phyloP scores from a whole-genome alignment of 169 alveolate species.

The Plasmodium gaboni region DNA sequence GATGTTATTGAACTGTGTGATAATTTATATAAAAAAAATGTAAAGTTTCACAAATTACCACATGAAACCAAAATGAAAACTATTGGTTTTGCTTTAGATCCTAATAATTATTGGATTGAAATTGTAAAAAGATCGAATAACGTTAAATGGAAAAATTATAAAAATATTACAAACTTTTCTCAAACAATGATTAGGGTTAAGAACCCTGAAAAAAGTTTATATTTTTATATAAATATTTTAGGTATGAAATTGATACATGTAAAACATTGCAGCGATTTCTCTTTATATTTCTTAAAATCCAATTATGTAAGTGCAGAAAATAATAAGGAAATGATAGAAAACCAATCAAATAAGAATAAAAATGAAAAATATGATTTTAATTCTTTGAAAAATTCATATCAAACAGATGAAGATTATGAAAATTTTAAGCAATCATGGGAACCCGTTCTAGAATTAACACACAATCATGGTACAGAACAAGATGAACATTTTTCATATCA shows the following conservation, averaged over 20 bases:
- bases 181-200: slow-evolving; percentile 86
- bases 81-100: slow-evolving; percentile 86
- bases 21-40: slow-evolving; percentile 74
- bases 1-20: slow-evolving; percentile 71
- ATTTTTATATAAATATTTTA: slow-evolving; percentile 77
- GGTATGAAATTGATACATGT: slow-evolving; percentile 80
- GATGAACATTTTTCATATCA: slow-evolving; percentile 78
- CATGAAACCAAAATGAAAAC: slow-evolving; percentile 85
- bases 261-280: slow-evolving; percentile 45
- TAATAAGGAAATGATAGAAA: not conserved
- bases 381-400: slow-evolving; percentile 24
- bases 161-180: slow-evolving; percentile 77
- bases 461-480: slow-evolving; percentile 85
- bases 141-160: slow-evolving; percentile 59
- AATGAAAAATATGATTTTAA: slow-evolving; percentile 20
- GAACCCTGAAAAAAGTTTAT: slow-evolving; percentile 78
- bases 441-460: slow-evolving; percentile 83
- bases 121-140: slow-evolving; percentile 78
- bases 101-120: slow-evolving; percentile 87
- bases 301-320: slow-evolving; percentile 3
- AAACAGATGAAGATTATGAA: slow-evolving; percentile 75
- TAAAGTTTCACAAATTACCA: slow-evolving; percentile 83
- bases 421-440: slow-evolving; percentile 77
- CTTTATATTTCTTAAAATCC: slow-evolving; percentile 72
- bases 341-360: not conserved